These are phyloP conservation scores for Pilobolus umbonatus DNA, from an alignment of 192 early-diverging fungal species.

Conservation along the genomic window DNA sequence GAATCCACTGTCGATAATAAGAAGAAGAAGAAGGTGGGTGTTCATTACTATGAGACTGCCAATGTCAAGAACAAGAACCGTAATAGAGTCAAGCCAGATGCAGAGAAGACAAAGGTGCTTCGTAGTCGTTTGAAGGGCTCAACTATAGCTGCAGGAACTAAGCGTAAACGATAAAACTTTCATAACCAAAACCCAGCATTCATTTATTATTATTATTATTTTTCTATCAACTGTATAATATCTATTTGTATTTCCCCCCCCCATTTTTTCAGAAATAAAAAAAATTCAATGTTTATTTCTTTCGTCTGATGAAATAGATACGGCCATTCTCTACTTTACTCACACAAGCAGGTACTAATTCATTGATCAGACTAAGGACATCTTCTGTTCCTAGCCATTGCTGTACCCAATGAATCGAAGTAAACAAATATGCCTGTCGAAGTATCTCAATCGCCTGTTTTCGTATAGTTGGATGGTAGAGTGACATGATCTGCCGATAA, in stretches of 20 bases:
- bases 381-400: neutral
- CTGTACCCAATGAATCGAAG: neutral
- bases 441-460: neutral
- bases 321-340: too few species aligned
- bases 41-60: constrained; percentile 86
- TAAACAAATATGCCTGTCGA: neutral
- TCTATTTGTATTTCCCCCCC: neutral
- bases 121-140: constrained; percentile 25
- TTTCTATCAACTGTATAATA: constrained; percentile 3
- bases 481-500: neutral
- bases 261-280: neutral
- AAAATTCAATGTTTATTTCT: too few species aligned
- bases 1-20: neutral
- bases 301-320: too few species aligned
- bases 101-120: constrained; percentile 45
- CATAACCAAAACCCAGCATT: neutral
- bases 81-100: constrained; percentile 71
- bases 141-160: constrained; percentile 13
- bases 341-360: too few species aligned
- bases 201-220: neutral
- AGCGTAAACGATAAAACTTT: constrained; percentile 24
- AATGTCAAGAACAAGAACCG: constrained; percentile 96
- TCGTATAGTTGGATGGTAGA: neutral
- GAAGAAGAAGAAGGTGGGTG: constrained; percentile 88
- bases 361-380: too few species aligned